Conservation (phyloP, 139 green algal genomes). For the Chlorella sp. region DNA sequence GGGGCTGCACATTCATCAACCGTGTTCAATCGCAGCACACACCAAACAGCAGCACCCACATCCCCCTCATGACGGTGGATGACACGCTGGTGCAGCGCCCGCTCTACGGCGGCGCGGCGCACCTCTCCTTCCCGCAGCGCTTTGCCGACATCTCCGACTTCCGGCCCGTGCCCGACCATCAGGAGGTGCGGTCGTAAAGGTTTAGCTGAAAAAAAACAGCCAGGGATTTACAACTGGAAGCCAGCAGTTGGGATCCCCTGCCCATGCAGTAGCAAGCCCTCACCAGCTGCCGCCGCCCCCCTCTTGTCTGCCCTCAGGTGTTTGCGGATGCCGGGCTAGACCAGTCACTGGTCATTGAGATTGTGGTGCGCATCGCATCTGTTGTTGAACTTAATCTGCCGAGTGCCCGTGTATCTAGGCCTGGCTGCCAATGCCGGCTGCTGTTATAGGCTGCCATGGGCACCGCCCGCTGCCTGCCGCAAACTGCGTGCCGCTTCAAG, state of each 20-base stretch:
- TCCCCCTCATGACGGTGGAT: slow-evolving; percentile 18
- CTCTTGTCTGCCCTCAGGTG: slow-evolving; percentile 38
- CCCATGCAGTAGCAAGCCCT: background rate
- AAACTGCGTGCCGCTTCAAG: too few relatives aligned
- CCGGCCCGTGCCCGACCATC: slow-evolving; percentile 67
- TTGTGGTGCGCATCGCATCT: slow-evolving; percentile 56
- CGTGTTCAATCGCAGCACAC: background rate
- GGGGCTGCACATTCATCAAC: background rate
- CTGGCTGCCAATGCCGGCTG: too few relatives aligned
- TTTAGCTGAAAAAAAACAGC: background rate
- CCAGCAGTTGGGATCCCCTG: background rate
- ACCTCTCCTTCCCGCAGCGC: slow-evolving; percentile 46
- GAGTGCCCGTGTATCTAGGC: too few relatives aligned
- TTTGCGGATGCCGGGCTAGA: slow-evolving; percentile 65
- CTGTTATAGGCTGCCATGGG: too few relatives aligned
- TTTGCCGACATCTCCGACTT: slow-evolving; percentile 69
- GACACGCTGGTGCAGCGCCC: slow-evolving; percentile 12
- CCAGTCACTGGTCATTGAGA: slow-evolving; percentile 74
- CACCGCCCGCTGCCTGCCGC: too few relatives aligned
- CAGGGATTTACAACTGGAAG: too few relatives aligned
- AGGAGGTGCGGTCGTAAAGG: slow-evolving; percentile 51
- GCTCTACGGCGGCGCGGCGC: slow-evolving; percentile 66
- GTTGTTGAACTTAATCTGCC: too few relatives aligned
- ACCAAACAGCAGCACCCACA: background rate
- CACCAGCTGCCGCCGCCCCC: background rate